Evolutionary conservation across 371 early-diverging fungal species (phyloP).

Genomic region (Actinomucor elegans): DNA sequence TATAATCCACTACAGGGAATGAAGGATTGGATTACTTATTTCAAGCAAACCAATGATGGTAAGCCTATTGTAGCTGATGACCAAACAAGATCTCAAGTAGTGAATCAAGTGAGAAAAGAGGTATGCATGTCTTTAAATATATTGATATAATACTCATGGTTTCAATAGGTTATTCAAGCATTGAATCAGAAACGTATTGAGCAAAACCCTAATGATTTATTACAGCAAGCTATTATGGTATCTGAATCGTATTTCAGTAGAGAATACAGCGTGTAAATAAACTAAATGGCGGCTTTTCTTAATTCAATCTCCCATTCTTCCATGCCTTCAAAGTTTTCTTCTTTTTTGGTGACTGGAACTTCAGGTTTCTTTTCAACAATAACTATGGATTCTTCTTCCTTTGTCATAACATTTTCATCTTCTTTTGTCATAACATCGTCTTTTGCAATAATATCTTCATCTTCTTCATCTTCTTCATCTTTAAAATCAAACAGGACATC

Average conservation of each 20-base stretch:
- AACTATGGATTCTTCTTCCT: not conserved
- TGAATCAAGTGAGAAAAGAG: slow-evolving; percentile 22
- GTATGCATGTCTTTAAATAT: slow-evolving; percentile 10
- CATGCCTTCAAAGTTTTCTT: slow-evolving; percentile 34
- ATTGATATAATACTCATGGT: too few species aligned
- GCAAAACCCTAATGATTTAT: slow-evolving; percentile 1
- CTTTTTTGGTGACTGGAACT: not conserved
- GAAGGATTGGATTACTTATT: slow-evolving; percentile 28
- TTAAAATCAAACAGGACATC: slow-evolving; percentile 36
- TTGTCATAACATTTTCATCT: not conserved
- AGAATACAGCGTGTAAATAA: slow-evolving; percentile 15
- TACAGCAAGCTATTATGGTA: slow-evolving; percentile 10
- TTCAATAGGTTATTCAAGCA: slow-evolving; percentile 1
- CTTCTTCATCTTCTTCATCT: slow-evolving; percentile 22
- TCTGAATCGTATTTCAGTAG: slow-evolving; percentile 25
- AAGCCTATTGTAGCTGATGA: slow-evolving; percentile 28
- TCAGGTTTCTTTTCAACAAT: slow-evolving; percentile 1
- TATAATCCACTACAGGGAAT: slow-evolving; percentile 25
- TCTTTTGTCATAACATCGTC: not conserved
- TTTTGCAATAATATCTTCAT: not conserved
- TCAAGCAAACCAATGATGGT: slow-evolving; percentile 15
- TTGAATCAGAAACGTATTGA: slow-evolving; percentile 1
- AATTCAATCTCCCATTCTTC: slow-evolving; percentile 47
- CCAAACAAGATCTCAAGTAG: slow-evolving; percentile 21
- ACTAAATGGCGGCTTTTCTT: slow-evolving; percentile 29